phyloP scores from a whole-genome alignment of 1,284 basidiomycete genomes.

The Cutaneotrichosporon curvatum region DNA sequence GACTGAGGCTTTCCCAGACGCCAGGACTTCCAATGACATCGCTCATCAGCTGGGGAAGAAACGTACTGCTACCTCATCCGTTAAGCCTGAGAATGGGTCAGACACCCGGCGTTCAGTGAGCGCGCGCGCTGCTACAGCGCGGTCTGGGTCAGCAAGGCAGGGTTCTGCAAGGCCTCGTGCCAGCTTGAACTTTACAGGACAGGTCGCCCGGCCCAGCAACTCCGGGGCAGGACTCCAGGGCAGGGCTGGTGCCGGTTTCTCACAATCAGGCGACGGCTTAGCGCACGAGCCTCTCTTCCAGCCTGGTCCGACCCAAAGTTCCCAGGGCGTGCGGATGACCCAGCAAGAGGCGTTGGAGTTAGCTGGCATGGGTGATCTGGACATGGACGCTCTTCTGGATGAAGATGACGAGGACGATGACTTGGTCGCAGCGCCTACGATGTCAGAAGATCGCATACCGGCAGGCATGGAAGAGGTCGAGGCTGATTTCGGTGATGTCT shows the following conservation, averaged over 20 bases:
- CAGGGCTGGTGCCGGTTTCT: too few relatives aligned
- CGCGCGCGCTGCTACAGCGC: neutral
- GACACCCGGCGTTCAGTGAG: neutral
- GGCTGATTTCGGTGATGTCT: constrained; percentile 7
- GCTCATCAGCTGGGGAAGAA: neutral
- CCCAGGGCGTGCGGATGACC: constrained; percentile 20
- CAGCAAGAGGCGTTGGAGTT: constrained; percentile 27
- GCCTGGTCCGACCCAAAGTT: constrained; percentile 9
- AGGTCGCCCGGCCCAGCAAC: too few relatives aligned
- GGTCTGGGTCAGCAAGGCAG: neutral
- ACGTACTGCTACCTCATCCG: neutral
- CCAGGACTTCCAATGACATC: neutral
- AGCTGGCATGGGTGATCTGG: constrained; percentile 24
- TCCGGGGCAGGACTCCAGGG: too few relatives aligned
- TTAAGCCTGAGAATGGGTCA: neutral
- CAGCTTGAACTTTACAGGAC: constrained; percentile 15
- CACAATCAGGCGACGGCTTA: neutral
- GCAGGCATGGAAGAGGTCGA: constrained; percentile 11
- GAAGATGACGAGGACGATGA: constrained; percentile 18
- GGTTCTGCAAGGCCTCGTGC: constrained; percentile 9
- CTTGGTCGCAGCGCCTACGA: neutral
- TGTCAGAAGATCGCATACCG: neutral
- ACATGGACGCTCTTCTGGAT: constrained; percentile 25
- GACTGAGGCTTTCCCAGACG: constrained; percentile 30
- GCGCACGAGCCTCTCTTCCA: constrained; percentile 23